These are phyloP conservation scores for Amphirosellinia nigrospora DNA, from an alignment of 495 filamentous ascomycete species.

Conservation along the genomic window DNA sequence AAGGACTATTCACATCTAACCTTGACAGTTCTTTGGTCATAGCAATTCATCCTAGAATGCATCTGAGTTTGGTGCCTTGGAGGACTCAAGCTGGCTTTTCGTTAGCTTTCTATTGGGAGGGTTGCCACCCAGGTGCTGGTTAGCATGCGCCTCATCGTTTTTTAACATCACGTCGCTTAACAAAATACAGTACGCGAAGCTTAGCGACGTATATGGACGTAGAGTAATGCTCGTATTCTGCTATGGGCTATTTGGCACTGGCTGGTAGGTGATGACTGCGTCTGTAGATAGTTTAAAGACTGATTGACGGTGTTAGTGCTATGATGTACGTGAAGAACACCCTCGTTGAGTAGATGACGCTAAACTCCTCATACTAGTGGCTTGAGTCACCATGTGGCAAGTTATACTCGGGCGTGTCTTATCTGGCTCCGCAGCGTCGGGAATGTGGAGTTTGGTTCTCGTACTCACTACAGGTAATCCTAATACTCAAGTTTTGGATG, in stretches of 20 bases:
- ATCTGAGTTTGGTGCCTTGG: conserved; percentile 68
- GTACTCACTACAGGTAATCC: conserved; percentile 65
- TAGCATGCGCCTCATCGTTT: background rate
- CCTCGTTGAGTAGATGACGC: conserved; percentile 23
- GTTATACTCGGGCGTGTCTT: conserved; percentile 64
- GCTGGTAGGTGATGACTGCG: conserved; percentile 43
- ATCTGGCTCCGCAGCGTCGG: conserved; percentile 65
- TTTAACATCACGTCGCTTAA: background rate
- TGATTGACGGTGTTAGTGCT: conserved; percentile 49
- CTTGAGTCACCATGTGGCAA: conserved; percentile 56
- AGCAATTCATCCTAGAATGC: conserved; percentile 67
- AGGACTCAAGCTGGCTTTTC: conserved; percentile 69
- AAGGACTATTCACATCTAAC: conserved; percentile 70
- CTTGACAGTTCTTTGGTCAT: conserved; percentile 68
- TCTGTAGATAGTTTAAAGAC: conserved; percentile 44
- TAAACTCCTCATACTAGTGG: conserved; percentile 51
- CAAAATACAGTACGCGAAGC: conserved; percentile 48
- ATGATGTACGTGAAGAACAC: conserved; percentile 57
- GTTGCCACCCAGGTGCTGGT: conserved; percentile 68
- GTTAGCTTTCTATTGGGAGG: conserved; percentile 65
- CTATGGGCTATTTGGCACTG: conserved; percentile 51
- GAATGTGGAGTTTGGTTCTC: conserved; percentile 61
- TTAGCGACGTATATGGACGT: conserved; percentile 59
- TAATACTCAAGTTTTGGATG: background rate
- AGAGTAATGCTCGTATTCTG: conserved; percentile 47